A percentile compares a stretch with the other conserved stretches of the same genome.
phyloP scores from a whole-genome alignment of 2,329 filamentous ascomycete genomes.

The Botrytis fabae region DNA sequence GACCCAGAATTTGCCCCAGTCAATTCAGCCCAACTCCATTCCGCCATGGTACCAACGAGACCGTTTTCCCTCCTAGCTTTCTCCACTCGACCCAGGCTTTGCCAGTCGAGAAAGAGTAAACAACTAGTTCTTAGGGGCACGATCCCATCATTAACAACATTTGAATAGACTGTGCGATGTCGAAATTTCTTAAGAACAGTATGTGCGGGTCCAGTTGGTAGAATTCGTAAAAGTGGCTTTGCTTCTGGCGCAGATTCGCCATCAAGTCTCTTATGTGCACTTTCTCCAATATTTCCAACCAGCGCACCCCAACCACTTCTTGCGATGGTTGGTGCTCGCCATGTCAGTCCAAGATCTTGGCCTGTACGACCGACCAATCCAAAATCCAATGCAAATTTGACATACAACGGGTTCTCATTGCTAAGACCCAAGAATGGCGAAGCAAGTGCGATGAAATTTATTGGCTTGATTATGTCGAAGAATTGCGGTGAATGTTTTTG shows the following conservation, averaged over 20 bases:
- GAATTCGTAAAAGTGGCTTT: conserved; percentile 83
- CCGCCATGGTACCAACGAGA: conserved; percentile 86
- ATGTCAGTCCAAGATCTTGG: conserved; percentile 91
- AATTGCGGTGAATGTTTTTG: conserved; percentile 93
- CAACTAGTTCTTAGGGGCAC: conserved; percentile 94
- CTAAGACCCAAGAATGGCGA: conserved; percentile 88
- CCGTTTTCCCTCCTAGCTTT: conserved; percentile 92
- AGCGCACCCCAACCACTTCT: conserved; percentile 86
- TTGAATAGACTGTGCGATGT: conserved; percentile 91
- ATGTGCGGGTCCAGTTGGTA: conserved; percentile 90
- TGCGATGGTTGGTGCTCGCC: conserved; percentile 84
- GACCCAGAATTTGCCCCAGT: conserved; percentile 61
- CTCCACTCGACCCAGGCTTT: conserved; percentile 86
- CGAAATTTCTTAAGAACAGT: conserved; percentile 82
- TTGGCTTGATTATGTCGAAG: conserved; percentile 79
- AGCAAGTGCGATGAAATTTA: conserved; percentile 89
- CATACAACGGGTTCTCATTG: conserved; percentile 96
- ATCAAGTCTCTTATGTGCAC: conserved; percentile 58
- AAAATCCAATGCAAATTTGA: conserved; percentile 95
- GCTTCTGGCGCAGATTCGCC: conserved; percentile 70
- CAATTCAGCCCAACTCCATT: conserved; percentile 92
- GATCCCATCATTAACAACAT: conserved; percentile 96
- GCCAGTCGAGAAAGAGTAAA: conserved; percentile 95
- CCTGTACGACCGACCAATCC: conserved; percentile 94
- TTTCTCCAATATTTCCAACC: conserved; percentile 77